Evolutionary conservation across 208 protist genomes (phyloP).

Genomic region (Novymonas esmeraldas): DNA sequence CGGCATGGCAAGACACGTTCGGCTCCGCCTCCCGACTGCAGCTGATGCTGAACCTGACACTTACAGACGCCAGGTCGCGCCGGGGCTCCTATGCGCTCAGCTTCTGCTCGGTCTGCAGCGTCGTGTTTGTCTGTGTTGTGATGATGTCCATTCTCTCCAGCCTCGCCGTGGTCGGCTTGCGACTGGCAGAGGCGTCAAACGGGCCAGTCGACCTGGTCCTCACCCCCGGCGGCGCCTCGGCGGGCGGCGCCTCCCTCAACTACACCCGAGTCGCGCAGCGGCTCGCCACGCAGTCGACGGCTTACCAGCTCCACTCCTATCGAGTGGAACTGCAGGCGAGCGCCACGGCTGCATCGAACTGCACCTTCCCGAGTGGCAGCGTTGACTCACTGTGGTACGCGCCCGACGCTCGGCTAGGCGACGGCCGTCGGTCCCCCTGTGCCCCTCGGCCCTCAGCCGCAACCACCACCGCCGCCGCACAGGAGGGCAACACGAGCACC

Average conservation of each 20-base stretch:
- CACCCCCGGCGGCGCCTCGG: constrained; percentile 33
- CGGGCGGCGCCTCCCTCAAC: constrained; percentile 42
- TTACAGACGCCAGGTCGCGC: constrained; percentile 28
- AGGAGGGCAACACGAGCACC: not conserved
- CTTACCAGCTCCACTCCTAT: constrained; percentile 10
- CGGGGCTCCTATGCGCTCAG: constrained; percentile 56
- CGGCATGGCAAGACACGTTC: not conserved
- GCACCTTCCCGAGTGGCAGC: constrained; percentile 2
- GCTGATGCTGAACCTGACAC: constrained; percentile 41
- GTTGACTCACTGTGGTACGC: constrained; percentile 17
- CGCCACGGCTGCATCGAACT: not conserved
- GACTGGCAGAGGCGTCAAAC: constrained; percentile 45
- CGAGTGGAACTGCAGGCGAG: constrained; percentile 7
- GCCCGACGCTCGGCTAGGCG: no score
- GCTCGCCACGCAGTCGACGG: not conserved
- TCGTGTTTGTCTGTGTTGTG: constrained; percentile 60
- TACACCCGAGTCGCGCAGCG: constrained; percentile 12
- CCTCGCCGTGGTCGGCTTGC: constrained; percentile 67
- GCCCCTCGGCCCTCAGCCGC: no score
- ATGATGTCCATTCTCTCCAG: constrained; percentile 66
- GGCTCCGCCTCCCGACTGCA: constrained; percentile 15
- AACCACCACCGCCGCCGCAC: not conserved
- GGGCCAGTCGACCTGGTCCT: constrained; percentile 60
- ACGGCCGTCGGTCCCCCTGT: no score
- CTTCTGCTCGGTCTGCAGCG: constrained; percentile 63